Percentiles rank a stretch among this genome's conserved stretches.
These are phyloP conservation scores for Rubus idaeus DNA, from an alignment of 306 rosid species.

Conservation along the genomic window DNA sequence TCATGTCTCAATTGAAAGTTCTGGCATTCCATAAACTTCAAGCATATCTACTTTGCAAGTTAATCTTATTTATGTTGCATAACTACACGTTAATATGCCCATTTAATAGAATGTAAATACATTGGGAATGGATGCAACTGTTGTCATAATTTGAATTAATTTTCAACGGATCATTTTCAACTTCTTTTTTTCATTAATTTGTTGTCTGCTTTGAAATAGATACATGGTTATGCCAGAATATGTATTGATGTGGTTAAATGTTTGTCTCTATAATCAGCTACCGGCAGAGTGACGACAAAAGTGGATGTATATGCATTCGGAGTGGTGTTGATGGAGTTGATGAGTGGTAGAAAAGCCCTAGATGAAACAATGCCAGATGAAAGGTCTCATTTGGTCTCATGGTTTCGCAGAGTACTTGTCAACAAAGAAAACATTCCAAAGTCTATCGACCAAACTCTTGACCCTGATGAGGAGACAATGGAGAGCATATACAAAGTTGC, in stretches of 20 bases:
- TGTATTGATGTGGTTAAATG: neutral
- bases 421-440: constrained; percentile 88
- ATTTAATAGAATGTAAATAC: neutral
- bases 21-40: neutral
- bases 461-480: constrained; percentile 88
- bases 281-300: constrained; percentile 92
- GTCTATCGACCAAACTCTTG: constrained; percentile 66
- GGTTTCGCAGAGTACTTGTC: constrained; percentile 75
- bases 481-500: constrained; percentile 82
- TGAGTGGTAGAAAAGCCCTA: constrained; percentile 78
- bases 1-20: neutral
- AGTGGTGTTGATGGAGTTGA: constrained; percentile 81
- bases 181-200: neutral
- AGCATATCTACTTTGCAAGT: neutral
- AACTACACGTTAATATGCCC: neutral
- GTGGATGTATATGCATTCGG: constrained; percentile 93
- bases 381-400: constrained; percentile 76
- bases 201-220: neutral
- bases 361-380: constrained; percentile 79
- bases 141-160: neutral
- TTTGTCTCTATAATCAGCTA: constrained; percentile 51
- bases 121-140: neutral
- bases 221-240: neutral
- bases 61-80: neutral
- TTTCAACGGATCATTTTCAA: neutral